Evolutionary conservation across 805 yeast species (phyloP), one percentile per base, ranked within the genome.

Genomic region (Suhomyces emberorum): DNA sequence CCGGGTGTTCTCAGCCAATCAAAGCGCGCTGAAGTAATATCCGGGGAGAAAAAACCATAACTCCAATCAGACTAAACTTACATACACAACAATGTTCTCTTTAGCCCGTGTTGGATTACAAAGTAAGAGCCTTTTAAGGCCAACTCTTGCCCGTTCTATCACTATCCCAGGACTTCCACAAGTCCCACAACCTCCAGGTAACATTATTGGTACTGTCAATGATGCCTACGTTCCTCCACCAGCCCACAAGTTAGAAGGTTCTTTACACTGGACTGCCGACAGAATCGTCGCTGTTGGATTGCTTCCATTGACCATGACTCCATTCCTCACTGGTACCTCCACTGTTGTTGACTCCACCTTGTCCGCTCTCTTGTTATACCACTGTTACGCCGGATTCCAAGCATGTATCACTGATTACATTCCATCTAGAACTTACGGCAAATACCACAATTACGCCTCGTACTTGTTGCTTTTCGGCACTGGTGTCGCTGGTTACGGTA

Each of bases 331-430:
- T 4, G 77, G 79, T 23, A 54, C 69, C 15, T 59, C 71, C 10
- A 66, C 79, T n/a, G 57, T 69, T 28, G 41, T 77, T 3, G 93
- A 84, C 59, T 65, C 84, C 3, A 46, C 77, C 2, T 59, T 83
- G 51, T 65, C 79, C 11, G 65, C 79, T 2, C 59, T 77, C 10
- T 53, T 83, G 32, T 61, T 84, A 45, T 70, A 74, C 52, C 93
- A 85, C 57, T 71, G 79, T 38, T 77, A 75, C 57, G 77, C 77
- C 32, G 95, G 93, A 3, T 79, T 83, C 69, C 80, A 78, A 52
- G 70, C 86, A 28, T 83, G 93, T 69, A 84, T 85, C 49, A 74
- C 75, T 38, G 93, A 85, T 60, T 83, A 83, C 63, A 80, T 85
- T 37, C 93, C 91, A 34, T 65, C 66, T 54, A 76, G 91, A 65